These are phyloP conservation scores for Shiraia sp. DNA, from an alignment of 2,329 filamentous ascomycete genomes.

Conservation along the genomic window DNA sequence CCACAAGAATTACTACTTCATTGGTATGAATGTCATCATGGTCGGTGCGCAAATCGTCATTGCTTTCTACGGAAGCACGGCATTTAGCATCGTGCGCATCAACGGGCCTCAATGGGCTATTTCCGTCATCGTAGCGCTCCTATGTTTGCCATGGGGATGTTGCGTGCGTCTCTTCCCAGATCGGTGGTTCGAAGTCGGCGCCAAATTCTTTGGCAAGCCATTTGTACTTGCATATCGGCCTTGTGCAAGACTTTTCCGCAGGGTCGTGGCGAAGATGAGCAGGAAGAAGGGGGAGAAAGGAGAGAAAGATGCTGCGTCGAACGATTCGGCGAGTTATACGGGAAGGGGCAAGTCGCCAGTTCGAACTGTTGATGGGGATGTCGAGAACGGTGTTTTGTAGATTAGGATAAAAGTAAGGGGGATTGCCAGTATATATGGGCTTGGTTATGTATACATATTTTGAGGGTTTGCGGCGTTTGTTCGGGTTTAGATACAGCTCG, in stretches of 20 bases:
- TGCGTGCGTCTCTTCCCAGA: conserved; percentile 58
- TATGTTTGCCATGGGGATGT: conserved; percentile 57
- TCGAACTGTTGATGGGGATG: conserved; percentile 13
- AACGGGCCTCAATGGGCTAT: conserved; percentile 80
- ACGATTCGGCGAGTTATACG: conserved; percentile 10
- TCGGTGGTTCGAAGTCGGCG: conserved; percentile 24
- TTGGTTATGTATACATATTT: neutral
- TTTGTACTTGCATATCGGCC: conserved; percentile 30
- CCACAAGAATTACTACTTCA: conserved; percentile 83
- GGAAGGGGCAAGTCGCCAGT: conserved; percentile 22
- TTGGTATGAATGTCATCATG: conserved; percentile 83
- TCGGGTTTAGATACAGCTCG: conserved; percentile 8
- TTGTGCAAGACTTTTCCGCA: conserved; percentile 12
- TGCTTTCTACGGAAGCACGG: conserved; percentile 79
- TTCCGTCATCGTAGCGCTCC: conserved; percentile 67
- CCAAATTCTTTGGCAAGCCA: conserved; percentile 26
- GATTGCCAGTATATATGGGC: neutral
- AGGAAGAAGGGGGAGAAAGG: conserved; percentile 16
- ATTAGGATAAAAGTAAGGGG: neutral
- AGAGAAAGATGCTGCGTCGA: conserved; percentile 7
- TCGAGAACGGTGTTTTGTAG: conserved; percentile 21
- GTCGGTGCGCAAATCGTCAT: conserved; percentile 88
- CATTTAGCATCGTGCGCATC: conserved; percentile 75
- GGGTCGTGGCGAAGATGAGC: conserved; percentile 13
- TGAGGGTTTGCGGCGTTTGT: neutral